These are phyloP conservation scores for Solanum tarijense DNA, from an alignment of 257 asterid species.

Conservation along the genomic window DNA sequence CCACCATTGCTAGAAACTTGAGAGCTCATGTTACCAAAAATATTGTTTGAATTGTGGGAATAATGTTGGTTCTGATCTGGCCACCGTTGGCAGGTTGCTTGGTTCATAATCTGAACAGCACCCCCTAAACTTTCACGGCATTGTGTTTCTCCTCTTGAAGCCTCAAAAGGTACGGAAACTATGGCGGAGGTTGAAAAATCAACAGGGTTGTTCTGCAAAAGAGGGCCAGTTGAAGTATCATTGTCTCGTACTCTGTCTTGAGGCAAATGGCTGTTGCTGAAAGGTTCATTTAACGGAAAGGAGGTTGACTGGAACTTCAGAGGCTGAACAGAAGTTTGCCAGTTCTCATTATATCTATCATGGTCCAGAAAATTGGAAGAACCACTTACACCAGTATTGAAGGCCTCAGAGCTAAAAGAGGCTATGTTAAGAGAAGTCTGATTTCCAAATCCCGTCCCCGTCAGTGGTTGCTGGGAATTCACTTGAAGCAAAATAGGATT, in stretches of 20 bases:
- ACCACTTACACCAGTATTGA: slow-evolving; percentile 21
- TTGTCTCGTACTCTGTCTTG: slow-evolving; percentile 27
- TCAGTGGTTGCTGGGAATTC: slow-evolving; percentile 31
- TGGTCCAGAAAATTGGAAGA: slow-evolving; percentile 47
- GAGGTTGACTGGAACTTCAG: slow-evolving; percentile 32
- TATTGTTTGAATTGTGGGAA: slow-evolving; percentile 18
- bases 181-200: slow-evolving; percentile 27
- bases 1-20: slow-evolving; percentile 28
- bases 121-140: slow-evolving; percentile 34
- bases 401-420: slow-evolving; percentile 39
- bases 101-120: slow-evolving; percentile 22
- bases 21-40: slow-evolving; percentile 25
- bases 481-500: slow-evolving; percentile 37
- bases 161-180: slow-evolving; percentile 30
- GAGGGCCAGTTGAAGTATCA: slow-evolving; percentile 26
- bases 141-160: slow-evolving; percentile 33
- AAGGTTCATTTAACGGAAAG: slow-evolving; percentile 31
- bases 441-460: slow-evolving; percentile 33
- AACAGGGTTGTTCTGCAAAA: slow-evolving; percentile 24
- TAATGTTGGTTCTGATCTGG: slow-evolving; percentile 26
- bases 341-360: slow-evolving; percentile 29
- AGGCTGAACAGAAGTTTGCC: slow-evolving; percentile 36
- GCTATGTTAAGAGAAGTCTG: slow-evolving; percentile 29
- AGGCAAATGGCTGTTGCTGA: slow-evolving; percentile 30
- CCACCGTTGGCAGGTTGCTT: slow-evolving; percentile 33